Percentiles rank a stretch among this genome's conserved stretches.
These are phyloP conservation scores for Penicillium thymicola DNA, from an alignment of 2,329 filamentous ascomycete genomes.

Conservation along the genomic window DNA sequence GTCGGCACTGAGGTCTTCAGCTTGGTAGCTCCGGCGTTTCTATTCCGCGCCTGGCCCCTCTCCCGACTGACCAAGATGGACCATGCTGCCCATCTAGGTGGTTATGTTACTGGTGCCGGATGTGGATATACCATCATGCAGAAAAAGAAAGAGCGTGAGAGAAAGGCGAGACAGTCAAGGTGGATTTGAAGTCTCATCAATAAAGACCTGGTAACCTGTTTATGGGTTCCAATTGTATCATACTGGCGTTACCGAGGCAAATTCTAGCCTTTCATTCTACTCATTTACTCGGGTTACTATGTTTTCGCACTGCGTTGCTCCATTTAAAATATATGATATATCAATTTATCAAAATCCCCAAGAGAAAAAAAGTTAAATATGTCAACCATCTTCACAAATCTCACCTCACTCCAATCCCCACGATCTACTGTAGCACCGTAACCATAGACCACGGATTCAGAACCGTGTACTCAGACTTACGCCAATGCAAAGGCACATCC, in stretches of 20 bases:
- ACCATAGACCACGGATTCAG: neutral
- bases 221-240: neutral
- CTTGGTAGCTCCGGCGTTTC: constrained; percentile 26
- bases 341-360: neutral
- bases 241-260: constrained; percentile 1
- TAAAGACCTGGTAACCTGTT: neutral
- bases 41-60: constrained; percentile 19
- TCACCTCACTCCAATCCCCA: neutral
- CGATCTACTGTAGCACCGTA: neutral
- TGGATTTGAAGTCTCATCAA: constrained; percentile 13
- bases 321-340: neutral
- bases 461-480: neutral
- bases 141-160: constrained; percentile 15
- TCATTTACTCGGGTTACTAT: neutral
- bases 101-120: constrained; percentile 37
- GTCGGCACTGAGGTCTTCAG: constrained; percentile 38
- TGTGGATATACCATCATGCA: constrained; percentile 20
- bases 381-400: neutral
- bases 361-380: neutral
- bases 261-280: neutral
- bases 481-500: neutral
- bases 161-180: constrained; percentile 14
- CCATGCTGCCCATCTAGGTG: constrained; percentile 43
- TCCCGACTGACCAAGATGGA: constrained; percentile 37
- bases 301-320: neutral